A percentile compares a stretch with the other conserved stretches of the same genome.
Evolutionary conservation across 2,329 filamentous ascomycete genomes (phyloP).

Genomic region (Phyllosticta citrichinensis): DNA sequence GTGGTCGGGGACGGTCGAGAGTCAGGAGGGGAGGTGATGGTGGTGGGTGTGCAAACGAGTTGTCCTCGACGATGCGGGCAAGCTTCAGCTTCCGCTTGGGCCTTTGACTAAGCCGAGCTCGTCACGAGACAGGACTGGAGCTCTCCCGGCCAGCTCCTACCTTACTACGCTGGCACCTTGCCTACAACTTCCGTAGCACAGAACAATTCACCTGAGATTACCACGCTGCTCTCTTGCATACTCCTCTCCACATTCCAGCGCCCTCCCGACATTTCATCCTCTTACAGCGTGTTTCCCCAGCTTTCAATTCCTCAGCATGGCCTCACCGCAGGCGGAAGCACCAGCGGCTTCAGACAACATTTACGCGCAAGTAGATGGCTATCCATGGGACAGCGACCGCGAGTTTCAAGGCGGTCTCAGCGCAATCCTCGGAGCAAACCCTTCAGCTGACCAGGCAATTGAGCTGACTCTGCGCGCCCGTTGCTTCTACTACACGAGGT

Average conservation of each 20-base stretch:
- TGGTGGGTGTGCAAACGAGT: background rate
- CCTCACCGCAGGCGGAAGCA: background rate
- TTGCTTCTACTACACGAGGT: constrained; percentile 56
- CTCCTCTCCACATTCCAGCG: background rate
- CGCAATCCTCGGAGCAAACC: constrained; percentile 51
- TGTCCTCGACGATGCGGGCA: background rate
- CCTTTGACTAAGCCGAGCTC: background rate
- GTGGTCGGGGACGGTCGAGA: background rate
- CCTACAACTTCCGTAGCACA: background rate
- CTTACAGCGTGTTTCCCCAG: background rate
- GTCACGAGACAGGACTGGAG: background rate
- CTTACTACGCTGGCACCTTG: background rate
- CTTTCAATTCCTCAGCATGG: background rate
- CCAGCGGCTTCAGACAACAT: constrained; percentile 2
- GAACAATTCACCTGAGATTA: background rate
- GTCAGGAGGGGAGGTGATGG: constrained; percentile 2
- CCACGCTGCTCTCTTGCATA: background rate
- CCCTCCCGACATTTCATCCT: background rate
- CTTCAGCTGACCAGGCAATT: constrained; percentile 39
- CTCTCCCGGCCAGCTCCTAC: too few species aligned
- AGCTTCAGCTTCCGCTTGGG: background rate
- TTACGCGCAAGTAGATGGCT: constrained; percentile 53
- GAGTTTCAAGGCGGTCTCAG: constrained; percentile 59
- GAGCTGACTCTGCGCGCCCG: constrained; percentile 56
- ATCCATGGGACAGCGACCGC: constrained; percentile 57